Evolutionary conservation across 1,139 yeast species (phyloP), one percentile per base, ranked within the genome.

Genomic region (Ogataea hybrid): DNA sequence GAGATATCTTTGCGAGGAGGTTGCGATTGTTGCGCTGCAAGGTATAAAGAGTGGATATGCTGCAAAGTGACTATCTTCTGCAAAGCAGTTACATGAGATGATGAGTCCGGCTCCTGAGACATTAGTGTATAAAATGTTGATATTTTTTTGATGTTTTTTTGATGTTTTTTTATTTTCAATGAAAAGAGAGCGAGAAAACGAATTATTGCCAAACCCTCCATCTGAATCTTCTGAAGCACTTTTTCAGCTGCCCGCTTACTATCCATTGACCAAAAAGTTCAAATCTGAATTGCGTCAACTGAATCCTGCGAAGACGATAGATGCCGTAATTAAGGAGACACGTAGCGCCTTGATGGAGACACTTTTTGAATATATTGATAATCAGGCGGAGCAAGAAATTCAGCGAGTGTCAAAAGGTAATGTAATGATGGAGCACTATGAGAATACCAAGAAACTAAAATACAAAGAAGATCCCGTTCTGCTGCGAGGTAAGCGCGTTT

Each of bases 21-120:
- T 25, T 53, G 54, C 1, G 58, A 44, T 32, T 58, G 58, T 35
- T 57, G 61, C 9, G 62, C 56, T 21, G 62, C 62, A 21, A 56
- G 49, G 41, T 54, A 62, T 41, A 61, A 50, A 15, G 64, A 59
- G 35, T 62, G 59, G 3, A 62, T 57, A 35, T 62, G 63, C 37
- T 62, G 66, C 27, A 62, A 49, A 4, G 66, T 62, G 20, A 62
- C 63, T 9, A 62, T 57, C 44, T 62, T 61, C 39, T 61, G 64
- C 22, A 62, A 48, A 7, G 55, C 52, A 5, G 64, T 58, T 23
- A 61, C 61, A 33, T 49, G 49, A 30, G 55, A 51, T 32, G 49
- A 47, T 36, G 56, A 52, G 39, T 56, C 58, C 32, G 55, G 53
- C 28, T 52, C 52, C 2, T 59, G 53, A 1, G 59, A 57, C 61